Conservation (phyloP, 768 basidiomycete genomes). For the Rhizopogon vulgaris region DNA sequence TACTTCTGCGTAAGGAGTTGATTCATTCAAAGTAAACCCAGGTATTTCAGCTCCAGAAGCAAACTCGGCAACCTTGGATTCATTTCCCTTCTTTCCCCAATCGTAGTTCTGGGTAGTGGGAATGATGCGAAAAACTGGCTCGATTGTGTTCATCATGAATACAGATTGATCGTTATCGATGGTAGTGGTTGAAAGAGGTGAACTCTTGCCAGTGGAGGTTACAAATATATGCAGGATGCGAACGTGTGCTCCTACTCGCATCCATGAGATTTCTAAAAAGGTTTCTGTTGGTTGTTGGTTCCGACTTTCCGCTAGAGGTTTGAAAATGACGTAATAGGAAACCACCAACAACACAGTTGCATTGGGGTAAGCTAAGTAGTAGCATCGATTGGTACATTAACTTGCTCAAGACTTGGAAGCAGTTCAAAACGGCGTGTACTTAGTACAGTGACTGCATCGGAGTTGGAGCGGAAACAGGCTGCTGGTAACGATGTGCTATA, state of each 20-base stretch:
- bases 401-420: no score
- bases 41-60: slow-evolving; percentile 56
- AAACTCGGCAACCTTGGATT: slow-evolving; percentile 85
- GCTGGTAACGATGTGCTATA: not conserved
- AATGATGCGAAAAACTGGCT: slow-evolving; percentile 66
- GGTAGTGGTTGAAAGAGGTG: not conserved
- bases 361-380: no score
- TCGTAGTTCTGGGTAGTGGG: slow-evolving; percentile 89
- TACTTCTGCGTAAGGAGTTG: slow-evolving; percentile 90
- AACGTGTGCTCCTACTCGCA: not conserved
- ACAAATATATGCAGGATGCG: not conserved
- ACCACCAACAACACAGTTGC: no score
- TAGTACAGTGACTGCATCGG: not conserved
- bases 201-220: not conserved
- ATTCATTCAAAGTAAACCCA: slow-evolving; percentile 62
- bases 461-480: not conserved
- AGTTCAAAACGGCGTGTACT: no score
- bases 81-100: slow-evolving; percentile 84
- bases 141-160: slow-evolving; percentile 17
- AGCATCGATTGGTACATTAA: not conserved
- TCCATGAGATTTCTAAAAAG: not conserved
- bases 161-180: slow-evolving; percentile 3
- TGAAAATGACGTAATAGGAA: not conserved
- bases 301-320: not conserved
- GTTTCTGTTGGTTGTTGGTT: not conserved